Conservation (phyloP, 148 eudicot genomes). For the Chenopodium suecicum region DNA sequence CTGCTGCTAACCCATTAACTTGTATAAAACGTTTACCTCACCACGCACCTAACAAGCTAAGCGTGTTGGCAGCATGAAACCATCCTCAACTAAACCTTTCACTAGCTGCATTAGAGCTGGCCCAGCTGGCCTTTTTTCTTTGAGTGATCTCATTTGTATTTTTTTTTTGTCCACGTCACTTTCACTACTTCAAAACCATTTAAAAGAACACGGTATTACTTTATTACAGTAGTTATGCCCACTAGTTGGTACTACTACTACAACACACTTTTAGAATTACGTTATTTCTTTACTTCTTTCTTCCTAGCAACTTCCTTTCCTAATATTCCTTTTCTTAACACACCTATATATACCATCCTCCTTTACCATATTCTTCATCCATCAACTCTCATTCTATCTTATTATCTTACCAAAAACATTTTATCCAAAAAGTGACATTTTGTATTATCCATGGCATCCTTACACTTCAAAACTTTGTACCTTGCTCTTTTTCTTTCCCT, state of each 20-base stretch:
- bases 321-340: too few relatives aligned
- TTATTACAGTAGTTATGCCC: neutral
- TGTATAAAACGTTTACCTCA: neutral
- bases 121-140: neutral
- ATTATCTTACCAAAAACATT: too few relatives aligned
- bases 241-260: neutral
- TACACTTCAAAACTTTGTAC: neutral
- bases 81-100: neutral
- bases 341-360: neutral
- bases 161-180: neutral
- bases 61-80: neutral
- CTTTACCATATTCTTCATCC: conserved; percentile 6
- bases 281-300: neutral
- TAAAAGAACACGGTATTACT: neutral
- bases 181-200: neutral
- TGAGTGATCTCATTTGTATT: neutral
- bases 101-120: neutral
- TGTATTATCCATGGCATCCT: neutral
- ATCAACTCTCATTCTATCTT: neutral
- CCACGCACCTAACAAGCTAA: neutral
- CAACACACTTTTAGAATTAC: neutral
- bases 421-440: too few relatives aligned
- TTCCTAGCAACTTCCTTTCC: conserved; percentile 19
- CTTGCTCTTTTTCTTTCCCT: conserved; percentile 2
- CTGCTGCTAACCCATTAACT: neutral